Conservation (phyloP, 73 alveolate species). For the Paraurostyla sp. region DNA sequence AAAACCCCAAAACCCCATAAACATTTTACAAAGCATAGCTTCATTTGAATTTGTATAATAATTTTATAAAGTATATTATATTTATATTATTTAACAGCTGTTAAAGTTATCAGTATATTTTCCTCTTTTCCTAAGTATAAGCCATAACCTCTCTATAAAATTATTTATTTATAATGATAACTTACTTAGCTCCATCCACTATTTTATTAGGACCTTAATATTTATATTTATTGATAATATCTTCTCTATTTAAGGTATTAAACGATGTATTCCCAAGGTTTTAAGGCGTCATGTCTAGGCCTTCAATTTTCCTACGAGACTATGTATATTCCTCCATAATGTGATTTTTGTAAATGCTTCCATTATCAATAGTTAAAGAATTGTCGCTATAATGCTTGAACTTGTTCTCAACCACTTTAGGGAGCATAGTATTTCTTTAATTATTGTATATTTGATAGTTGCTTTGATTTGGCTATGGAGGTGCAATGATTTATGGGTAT, state of each 20-base stretch:
- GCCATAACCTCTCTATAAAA: no score
- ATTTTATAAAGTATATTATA: no score
- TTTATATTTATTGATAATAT: neutral
- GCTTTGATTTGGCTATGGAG: neutral
- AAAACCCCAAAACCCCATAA: no score
- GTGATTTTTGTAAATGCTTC: conserved; percentile 9
- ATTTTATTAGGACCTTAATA: neutral
- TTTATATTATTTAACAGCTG: no score
- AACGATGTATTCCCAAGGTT: neutral
- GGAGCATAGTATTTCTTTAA: neutral
- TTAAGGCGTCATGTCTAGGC: neutral
- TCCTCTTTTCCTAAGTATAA: no score
- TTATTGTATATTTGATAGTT: neutral
- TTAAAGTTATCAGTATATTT: no score
- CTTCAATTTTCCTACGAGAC: neutral
- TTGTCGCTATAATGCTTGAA: conserved; percentile 5
- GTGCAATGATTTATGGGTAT: neutral
- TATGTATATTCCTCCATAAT: neutral
- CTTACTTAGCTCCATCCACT: neutral
- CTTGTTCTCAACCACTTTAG: neutral
- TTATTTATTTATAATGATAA: neutral
- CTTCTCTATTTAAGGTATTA: neutral
- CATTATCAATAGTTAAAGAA: neutral
- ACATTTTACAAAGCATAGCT: no score
- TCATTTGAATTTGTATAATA: no score